A percentile compares a stretch with the other conserved stretches of the same genome.
Conservation (phyloP, 345 rosid genomes). For the Eucalyptus curtisii region DNA sequence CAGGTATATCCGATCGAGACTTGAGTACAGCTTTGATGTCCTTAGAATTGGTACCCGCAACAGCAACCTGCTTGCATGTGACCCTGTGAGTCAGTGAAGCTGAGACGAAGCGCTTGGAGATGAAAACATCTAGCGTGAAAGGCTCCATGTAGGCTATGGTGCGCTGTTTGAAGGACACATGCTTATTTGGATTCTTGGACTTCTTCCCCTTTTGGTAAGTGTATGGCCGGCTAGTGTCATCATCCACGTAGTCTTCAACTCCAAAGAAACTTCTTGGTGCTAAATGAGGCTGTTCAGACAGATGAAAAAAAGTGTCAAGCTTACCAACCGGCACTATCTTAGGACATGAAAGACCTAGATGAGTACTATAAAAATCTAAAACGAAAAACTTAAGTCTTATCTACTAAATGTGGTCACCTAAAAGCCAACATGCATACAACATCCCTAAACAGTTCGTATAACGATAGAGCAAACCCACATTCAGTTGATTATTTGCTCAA, state of each 20-base stretch:
- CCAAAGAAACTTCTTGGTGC: conserved; percentile 94
- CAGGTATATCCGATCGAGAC: conserved; percentile 85
- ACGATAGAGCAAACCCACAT: not conserved
- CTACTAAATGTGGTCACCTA: not conserved
- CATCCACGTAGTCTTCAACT: conserved; percentile 91
- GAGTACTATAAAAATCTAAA: not conserved
- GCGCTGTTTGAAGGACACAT: conserved; percentile 74
- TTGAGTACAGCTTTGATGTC: conserved; percentile 76
- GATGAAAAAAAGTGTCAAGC: not conserved
- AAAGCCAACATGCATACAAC: not conserved
- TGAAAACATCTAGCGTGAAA: conserved; percentile 76
- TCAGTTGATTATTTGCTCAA: not conserved
- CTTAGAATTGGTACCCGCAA: conserved; percentile 93
- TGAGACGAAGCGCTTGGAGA: conserved; percentile 85
- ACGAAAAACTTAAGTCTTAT: rapidly evolving
- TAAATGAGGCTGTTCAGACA: conserved; percentile 19
- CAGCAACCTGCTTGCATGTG: conserved; percentile 87
- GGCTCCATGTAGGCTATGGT: conserved; percentile 85
- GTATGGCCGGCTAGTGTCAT: conserved; percentile 78
- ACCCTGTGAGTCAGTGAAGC: conserved; percentile 92
- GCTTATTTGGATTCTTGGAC: conserved; percentile 73
- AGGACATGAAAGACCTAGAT: not conserved
- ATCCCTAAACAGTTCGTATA: not conserved
- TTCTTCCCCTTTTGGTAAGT: conserved; percentile 78
- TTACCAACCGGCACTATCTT: not conserved